A percentile compares a stretch with the other conserved stretches of the same genome.
These are phyloP conservation scores for Neoboletus magnificus DNA, from an alignment of 768 basidiomycete genomes.

Conservation along the genomic window DNA sequence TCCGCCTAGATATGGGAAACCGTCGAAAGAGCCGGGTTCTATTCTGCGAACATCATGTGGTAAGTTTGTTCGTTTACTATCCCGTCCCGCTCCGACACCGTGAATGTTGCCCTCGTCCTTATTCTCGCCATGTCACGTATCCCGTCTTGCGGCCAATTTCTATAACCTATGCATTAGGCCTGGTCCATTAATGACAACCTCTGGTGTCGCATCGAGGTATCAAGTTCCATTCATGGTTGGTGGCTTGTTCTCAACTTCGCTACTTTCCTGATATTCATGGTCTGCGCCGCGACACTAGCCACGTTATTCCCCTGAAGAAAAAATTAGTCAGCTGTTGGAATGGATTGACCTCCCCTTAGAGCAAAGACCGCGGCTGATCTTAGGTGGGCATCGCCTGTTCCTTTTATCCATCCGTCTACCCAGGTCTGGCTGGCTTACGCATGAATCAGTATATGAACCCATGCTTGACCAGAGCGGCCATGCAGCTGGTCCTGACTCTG, in stretches of 20 bases:
- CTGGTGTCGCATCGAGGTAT: constrained; percentile 14
- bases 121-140: background rate
- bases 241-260: background rate
- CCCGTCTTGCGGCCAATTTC: background rate
- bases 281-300: background rate
- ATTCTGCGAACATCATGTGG: constrained; percentile 89
- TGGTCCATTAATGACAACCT: constrained; percentile 7
- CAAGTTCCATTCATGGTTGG: constrained; percentile 16
- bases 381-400: constrained; percentile 40
- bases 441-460: constrained; percentile 64
- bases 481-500: constrained; percentile 59
- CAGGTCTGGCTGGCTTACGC: background rate
- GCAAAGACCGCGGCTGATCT: constrained; percentile 68
- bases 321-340: constrained; percentile 64
- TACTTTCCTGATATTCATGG: background rate
- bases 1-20: constrained; percentile 81
- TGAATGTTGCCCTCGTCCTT: background rate
- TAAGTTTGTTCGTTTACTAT: constrained; percentile 32
- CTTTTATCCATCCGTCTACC: background rate
- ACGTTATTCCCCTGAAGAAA: constrained; percentile 35
- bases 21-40: constrained; percentile 63
- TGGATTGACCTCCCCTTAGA: constrained; percentile 71
- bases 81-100: background rate
- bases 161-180: constrained; percentile 6
- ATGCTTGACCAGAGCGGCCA: constrained; percentile 86